Evolutionary conservation across 495 filamentous ascomycete genomes (phyloP), one percentile per base, ranked within the genome.

Genomic region (Podospora sp.): DNA sequence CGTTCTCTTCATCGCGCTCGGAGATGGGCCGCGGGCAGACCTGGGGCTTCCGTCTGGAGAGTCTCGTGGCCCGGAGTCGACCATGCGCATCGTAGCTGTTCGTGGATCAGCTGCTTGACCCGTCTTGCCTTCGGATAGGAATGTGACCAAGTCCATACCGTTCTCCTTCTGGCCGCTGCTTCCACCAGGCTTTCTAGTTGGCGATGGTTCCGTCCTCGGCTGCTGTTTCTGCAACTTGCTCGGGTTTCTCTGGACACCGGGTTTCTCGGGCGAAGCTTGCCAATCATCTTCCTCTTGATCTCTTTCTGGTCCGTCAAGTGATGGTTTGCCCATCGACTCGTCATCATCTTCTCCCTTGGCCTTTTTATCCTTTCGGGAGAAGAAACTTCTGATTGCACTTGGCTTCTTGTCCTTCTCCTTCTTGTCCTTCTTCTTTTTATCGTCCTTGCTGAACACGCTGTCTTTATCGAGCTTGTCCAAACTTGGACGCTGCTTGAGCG

Each of bases 311-410:
- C 68, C 60, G 16, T 85, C 84, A 63, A 83, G 66, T 0, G 88
- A 89, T 55, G 84, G 80, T 75, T 89, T 91, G 64, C 90, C 87
- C 20, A 83, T 79, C 63, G 92, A 90, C 11, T 85, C 81, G 60
- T 91, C 90, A 53, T 91, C 88, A 59, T 92, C 90, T 9, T 83
- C 81, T 52, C 83, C 77, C 69, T 89, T 91, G 62, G 80, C 81
- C 75, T 92, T 97, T 83, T 93, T 97, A 69, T 97, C 92, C 72
- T 96, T 97, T 63, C 92, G 84, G 72, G 96, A 97, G 84, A 99
- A 99, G 71, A 98, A 84, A 50, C 93, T 94, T 71, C 93, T 93
- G 58, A 99, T 88, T 79, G 94, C 96, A 58, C 93, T 91, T 16
- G 88, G 84, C 74, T 95, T 97, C 82, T 97, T 96, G 65, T 97